Base-by-base conservation (phyloP, 305 asterid species). In the Solanum hybrid region DNA sequence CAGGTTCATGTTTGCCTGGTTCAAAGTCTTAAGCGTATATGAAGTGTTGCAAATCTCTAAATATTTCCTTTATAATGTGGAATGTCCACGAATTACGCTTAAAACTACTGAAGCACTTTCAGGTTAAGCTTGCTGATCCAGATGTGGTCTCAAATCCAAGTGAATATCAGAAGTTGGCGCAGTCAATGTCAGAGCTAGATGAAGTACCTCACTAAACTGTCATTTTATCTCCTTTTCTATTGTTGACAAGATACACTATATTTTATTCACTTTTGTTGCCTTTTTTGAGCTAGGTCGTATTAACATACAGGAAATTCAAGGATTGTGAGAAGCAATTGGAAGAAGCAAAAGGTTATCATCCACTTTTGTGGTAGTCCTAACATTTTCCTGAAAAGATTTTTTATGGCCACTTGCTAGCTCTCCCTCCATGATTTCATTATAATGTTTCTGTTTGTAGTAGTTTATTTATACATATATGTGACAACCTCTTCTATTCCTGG, bases 91-190 rank as follows among this genome's bases (percentile, higher is more conserved):
- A 84, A 51, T 42, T 82, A 82, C 34, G 4, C 17, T 77, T 27
- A 77, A 31, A 29, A 88, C 73, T 86, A 73, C 72, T 66, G 84
- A 90, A 86, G 86, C 86, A n/a, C 87, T 89, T 80, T 85, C 91
- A 97, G 99, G 96, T 93, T 88, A 97, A 92, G 92, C 91, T 97
- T 91, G 99, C 94, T 89, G 99, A 97, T 94, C 99, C 99, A 76
- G 99, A 96, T 86, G 95, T 97, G 29, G 94, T 91, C 89, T 94
- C 99, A 85, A 97, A 96, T 91, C 99, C 98, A 56, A 94, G 94
- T 40, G 99, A 97, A 91, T 97, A 97, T 93, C 97, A 95, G 94
- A 96, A 95, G 88, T 87, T 96, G 91, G 99, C 99, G 24, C 96
- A 94, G 92, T 97, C 99, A 51, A 71, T 97, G 92, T 90, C 99